Base-by-base conservation (phyloP, 2,329 filamentous ascomycete species). In the Cucurbitaria berberidis region DNA sequence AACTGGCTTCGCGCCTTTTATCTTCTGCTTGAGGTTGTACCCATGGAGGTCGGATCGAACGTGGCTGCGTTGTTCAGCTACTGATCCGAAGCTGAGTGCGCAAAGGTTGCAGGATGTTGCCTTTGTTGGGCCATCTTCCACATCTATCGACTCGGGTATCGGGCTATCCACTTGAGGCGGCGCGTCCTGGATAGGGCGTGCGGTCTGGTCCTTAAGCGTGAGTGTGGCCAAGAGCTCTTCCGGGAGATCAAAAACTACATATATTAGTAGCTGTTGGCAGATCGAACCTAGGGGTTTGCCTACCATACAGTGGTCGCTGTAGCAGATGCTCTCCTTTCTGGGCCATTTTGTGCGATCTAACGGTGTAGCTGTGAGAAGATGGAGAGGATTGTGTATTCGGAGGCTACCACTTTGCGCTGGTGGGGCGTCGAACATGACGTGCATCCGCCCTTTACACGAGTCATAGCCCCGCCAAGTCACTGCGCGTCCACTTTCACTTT, bases 1-100 rank as follows among this genome's bases (percentile, higher is more conserved):
- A 1, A 97, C 88, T 0, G 90, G 77, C 9, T 82, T 83, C 52
- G 82, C 81, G 0, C 90, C 90, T 41, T 91, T 86, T 51, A 96
- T 78, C 78, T 91, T 96, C 72, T 93, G 90, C 76, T 96, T 98
- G 56, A 98, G 78, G 72, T 99, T 99, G 78, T 97, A 99, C 60
- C 89, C 85, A 74, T 99, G 95, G 43, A 96, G 82, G 69, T 99
- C 95, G 9, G 93, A 96, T 66, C 90, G 89, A 52, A 91, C 86
- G 76, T 99, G 95, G 53, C 86, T 84, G 56, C 91, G 85, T 72
- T 98, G 93, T 57, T 98, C 93, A 55, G 86, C 82, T 7, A 96
- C 82, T 9, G 82, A 88, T 27, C 81, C 69, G 66, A 96, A 96
- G 5, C 83, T 80, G 32, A 92, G 81, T 34, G 82, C 81, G 76